phyloP scores from a whole-genome alignment of 2,329 filamentous ascomycete species.

The Penicillium sp. region DNA sequence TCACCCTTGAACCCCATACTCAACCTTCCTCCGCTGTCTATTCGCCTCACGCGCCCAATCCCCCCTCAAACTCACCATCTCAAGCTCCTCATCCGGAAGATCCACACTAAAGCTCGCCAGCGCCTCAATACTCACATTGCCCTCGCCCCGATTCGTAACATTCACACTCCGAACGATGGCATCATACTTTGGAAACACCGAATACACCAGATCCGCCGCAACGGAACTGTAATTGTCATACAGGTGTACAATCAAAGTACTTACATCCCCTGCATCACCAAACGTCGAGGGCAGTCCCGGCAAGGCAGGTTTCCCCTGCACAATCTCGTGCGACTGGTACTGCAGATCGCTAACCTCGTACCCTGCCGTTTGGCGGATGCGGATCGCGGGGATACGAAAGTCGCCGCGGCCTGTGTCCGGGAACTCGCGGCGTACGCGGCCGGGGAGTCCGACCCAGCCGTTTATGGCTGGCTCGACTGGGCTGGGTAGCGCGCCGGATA shows the following conservation, averaged over 20 bases:
- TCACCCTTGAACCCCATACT: conserved; percentile 61
- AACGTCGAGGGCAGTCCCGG: conserved; percentile 65
- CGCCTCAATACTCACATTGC: conserved; percentile 60
- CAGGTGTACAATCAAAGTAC: conserved; percentile 63
- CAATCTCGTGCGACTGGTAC: conserved; percentile 62
- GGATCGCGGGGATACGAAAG: conserved; percentile 65
- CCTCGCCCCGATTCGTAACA: conserved; percentile 63
- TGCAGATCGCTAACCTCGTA: conserved; percentile 63
- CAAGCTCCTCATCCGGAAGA: conserved; percentile 63
- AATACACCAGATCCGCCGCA: conserved; percentile 65
- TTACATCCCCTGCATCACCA: conserved; percentile 60
- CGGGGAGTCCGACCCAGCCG: conserved; percentile 61
- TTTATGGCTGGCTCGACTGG: conserved; percentile 40
- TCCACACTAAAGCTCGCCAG: conserved; percentile 67
- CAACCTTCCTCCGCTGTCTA: conserved; percentile 59
- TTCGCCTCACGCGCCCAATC: conserved; percentile 67
- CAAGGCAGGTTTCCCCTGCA: conserved; percentile 61
- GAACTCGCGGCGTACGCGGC: conserved; percentile 65
- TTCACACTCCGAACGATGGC: conserved; percentile 66
- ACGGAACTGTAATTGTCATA: conserved; percentile 65
- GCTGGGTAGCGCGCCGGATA: conserved; percentile 57
- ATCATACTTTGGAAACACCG: conserved; percentile 66
- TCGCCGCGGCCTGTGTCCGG: conserved; percentile 70
- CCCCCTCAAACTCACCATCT: conserved; percentile 67
- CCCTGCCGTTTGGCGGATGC: conserved; percentile 63